Evolutionary conservation across 2,329 filamentous ascomycete genomes (phyloP), one percentile per base, ranked within the genome.

Genomic region (Venturia effusa): DNA sequence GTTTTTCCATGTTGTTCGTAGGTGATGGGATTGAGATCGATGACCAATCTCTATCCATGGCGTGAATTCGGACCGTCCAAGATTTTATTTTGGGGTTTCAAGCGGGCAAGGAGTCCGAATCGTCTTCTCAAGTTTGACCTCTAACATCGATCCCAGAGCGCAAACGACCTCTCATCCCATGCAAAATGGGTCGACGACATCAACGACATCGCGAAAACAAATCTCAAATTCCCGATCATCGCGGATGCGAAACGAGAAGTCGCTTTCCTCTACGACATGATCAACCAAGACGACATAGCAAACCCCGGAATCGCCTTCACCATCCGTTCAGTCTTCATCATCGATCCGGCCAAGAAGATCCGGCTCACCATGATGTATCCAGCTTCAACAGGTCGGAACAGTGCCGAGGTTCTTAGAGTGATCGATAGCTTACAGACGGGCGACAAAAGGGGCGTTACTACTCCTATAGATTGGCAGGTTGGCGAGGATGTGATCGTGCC

Each of bases 401-500:
- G 80, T 7, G 75, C 77, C 6, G 83, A 85, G 71, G 82, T 85
- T 57, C 72, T 85, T 65, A 75, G 83, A 57, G 82, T 85, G 51
- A 79, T 85, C 67, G 83, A 85, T 70, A 80, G 78, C 39, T 72
- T 85, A 66, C 83, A 84, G 75, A 80, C 78, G 17, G 90, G 88
- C 66, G 92, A 96, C 80, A 92, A 90, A 84, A 86, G 93, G 83
- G 88, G 88, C 71, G 80, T 96, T 73, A 92, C 88, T 68, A 94
- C 90, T 64, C 92, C 92, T 61, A 92, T 96, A 77, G 89, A 96
- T 82, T 96, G 92, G 92, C 81, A 87, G 45, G 86, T 86, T 55
- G 92, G 92, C 63, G 88, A 96, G 72, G 92, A 97, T 74, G 92
- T 96, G 69, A 96, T 97, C 73, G 89, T 97, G 67, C 90, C 92